Evolutionary conservation across 2,329 filamentous ascomycete species (phyloP), one percentile per base, ranked within the genome.

Genomic region (Aspergillus fructus): DNA sequence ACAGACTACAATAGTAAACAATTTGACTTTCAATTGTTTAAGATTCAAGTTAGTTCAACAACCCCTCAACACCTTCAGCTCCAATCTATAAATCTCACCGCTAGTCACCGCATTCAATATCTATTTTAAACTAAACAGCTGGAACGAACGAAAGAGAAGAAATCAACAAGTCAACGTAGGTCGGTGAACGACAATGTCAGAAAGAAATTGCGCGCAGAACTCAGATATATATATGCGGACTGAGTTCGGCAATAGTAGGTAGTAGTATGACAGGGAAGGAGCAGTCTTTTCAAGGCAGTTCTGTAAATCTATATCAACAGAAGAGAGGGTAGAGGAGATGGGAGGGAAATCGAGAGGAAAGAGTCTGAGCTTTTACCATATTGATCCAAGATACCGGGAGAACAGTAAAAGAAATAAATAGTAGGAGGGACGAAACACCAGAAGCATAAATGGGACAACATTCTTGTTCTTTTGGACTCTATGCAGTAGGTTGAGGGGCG

Each of bases 401-500:
- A 51, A 51, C 49, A 30, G 12, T 39, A 30, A 27, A 21, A 40
- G 33, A 47, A 19, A 48, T 21, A 41, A 43, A 59, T 51, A 59
- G 48, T 54, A 49, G 43, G 15, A 53, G 21, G 30, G 23, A 27
- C 27, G 23, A 37, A 48, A 34, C 30, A 47, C 40, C 39, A 53
- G 34, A 53, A 43, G 39, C 45, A 49, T 45, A 58, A 42, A 23
- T 47, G 30, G 41, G 30, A 40, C 21, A 48, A 58, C 21, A 34
- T 33, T 45, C 27, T 43, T 46, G 27, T 30, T 30, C 27, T 30
- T 30, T 30, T 30, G 27, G 24, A 49, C 56, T 66, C 61, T 73
- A 74, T 64, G 70, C 71, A 49, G 57, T 66, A 47, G 68, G 57
- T 61, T 70, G 63, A 41, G 40, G 40, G n/a, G 27, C 27, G 8